These are phyloP conservation scores for Trametes versicolor DNA, from an alignment of 1,284 basidiomycete genomes.

Conservation along the genomic window DNA sequence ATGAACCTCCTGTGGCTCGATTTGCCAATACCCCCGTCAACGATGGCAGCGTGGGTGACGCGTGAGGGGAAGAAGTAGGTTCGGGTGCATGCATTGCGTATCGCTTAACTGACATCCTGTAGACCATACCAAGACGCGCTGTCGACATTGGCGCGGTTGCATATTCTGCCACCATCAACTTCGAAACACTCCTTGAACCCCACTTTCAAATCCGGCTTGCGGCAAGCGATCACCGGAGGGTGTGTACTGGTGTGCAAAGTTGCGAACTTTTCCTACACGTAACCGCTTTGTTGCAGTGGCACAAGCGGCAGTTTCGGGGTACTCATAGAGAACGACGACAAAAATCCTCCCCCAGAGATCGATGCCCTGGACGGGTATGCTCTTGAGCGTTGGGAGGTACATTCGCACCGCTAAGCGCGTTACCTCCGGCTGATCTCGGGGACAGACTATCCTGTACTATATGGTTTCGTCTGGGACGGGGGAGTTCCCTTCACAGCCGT, in stretches of 20 bases:
- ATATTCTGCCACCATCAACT: constrained; percentile 75
- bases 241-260: constrained; percentile 51
- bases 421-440: constrained; percentile 8
- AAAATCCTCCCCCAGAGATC: constrained; percentile 60
- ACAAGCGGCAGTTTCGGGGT: constrained; percentile 93
- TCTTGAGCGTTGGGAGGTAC: constrained; percentile 94
- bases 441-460: constrained; percentile 94
- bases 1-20: constrained; percentile 96
- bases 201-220: constrained; percentile 82
- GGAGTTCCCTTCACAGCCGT: constrained; percentile 73
- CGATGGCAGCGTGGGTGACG: constrained; percentile 88
- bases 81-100: constrained; percentile 13
- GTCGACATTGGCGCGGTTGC: constrained; percentile 71
- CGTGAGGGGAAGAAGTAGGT: constrained; percentile 77
- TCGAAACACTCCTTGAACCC: constrained; percentile 76
- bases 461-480: constrained; percentile 95
- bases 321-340: constrained; percentile 74
- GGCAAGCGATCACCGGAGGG: constrained; percentile 94
- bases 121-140: constrained; percentile 82
- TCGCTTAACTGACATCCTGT: constrained; percentile 31
- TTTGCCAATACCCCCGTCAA: constrained; percentile 70
- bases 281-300: constrained; percentile 62
- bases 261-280: constrained; percentile 18
- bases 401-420: constrained; percentile 21
- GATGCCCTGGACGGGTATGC: constrained; percentile 88